Conservation (phyloP, 2,329 filamentous ascomycete species). For the Botrytis tulipae region DNA sequence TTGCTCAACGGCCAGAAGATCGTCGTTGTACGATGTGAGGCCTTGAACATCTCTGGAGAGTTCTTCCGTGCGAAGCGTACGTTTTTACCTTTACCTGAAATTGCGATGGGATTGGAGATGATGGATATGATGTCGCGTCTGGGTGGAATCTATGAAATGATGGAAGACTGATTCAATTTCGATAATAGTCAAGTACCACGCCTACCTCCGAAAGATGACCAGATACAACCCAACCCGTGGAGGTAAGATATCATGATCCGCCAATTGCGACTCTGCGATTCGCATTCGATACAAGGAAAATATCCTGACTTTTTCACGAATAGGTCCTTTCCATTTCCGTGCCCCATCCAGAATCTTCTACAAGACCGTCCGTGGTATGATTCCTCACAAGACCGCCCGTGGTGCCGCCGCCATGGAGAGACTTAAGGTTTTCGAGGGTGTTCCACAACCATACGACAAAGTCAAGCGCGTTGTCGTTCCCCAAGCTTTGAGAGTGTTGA, state of each 20-base stretch:
- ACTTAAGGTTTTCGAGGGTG: slow-evolving; percentile 99
- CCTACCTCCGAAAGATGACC: slow-evolving; percentile 99
- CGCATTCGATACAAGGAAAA: slow-evolving; percentile 14
- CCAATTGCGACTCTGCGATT: slow-evolving; percentile 18
- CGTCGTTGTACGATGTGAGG: slow-evolving; percentile 97
- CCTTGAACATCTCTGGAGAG: slow-evolving; percentile 99
- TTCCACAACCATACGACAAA: slow-evolving; percentile 98
- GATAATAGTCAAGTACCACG: slow-evolving; percentile 96
- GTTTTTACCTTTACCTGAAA: slow-evolving; percentile 46
- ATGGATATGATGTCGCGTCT: slow-evolving; percentile 25
- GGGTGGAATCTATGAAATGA: slow-evolving; percentile 20
- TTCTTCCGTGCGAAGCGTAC: slow-evolving; percentile 99
- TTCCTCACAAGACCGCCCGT: slow-evolving; percentile 99
- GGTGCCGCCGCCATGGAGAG: slow-evolving; percentile 95
- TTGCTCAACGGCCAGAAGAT: slow-evolving; percentile 99
- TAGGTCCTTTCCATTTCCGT: slow-evolving; percentile 99
- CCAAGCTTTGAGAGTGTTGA: slow-evolving; percentile 93
- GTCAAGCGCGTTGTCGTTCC: slow-evolving; percentile 99
- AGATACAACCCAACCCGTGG: slow-evolving; percentile 99
- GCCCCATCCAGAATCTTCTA: slow-evolving; percentile 99
- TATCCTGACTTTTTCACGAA: slow-evolving; percentile 39
- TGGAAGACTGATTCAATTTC: slow-evolving; percentile 47
- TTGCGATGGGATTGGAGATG: slow-evolving; percentile 20
- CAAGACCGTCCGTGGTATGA: slow-evolving; percentile 99
- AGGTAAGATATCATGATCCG: slow-evolving; percentile 58